A percentile compares a stretch with the other conserved stretches of the same genome.
These are phyloP conservation scores for Lignosus rhinocerotis DNA, from an alignment of 1,284 basidiomycete genomes.

Conservation along the genomic window DNA sequence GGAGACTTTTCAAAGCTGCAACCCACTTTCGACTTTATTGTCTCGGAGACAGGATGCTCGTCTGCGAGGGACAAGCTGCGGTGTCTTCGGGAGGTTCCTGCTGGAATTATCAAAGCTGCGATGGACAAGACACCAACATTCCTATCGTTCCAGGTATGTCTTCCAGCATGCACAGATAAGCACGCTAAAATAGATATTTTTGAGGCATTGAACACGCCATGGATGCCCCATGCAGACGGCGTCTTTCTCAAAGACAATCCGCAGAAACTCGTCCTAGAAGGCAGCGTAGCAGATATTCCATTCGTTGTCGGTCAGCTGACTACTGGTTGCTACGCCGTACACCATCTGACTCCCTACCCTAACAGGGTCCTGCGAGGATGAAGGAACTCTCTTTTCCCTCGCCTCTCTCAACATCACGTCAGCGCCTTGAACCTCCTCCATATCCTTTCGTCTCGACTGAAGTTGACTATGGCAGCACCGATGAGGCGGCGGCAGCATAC, in stretches of 20 bases:
- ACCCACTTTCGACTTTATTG: conserved; percentile 36
- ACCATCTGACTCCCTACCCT: not conserved
- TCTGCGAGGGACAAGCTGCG: conserved; percentile 37
- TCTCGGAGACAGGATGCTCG: conserved; percentile 34
- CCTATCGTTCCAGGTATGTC: conserved; percentile 28
- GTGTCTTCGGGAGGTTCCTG: conserved; percentile 42
- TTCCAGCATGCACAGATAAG: not conserved
- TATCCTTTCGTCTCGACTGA: not conserved
- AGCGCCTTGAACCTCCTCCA: not conserved
- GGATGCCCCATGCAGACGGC: conserved; percentile 42
- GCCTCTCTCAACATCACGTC: conserved; percentile 25
- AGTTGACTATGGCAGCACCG: conserved; percentile 8
- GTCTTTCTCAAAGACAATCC: conserved; percentile 33
- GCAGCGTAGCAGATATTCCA: conserved; percentile 30
- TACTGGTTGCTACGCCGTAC: too few species aligned
- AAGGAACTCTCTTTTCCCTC: conserved; percentile 35
- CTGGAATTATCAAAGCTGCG: conserved; percentile 32
- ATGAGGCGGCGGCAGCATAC: conserved; percentile 15
- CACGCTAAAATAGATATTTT: too few species aligned
- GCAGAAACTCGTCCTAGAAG: conserved; percentile 8
- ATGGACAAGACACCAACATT: conserved; percentile 33
- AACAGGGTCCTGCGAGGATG: conserved; percentile 35
- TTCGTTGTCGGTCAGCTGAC: conserved; percentile 28
- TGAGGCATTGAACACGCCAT: conserved; percentile 31
- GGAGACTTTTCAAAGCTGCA: conserved; percentile 35